phyloP scores from a whole-genome alignment of 768 basidiomycete genomes.

The Gymnopilus junonius region DNA sequence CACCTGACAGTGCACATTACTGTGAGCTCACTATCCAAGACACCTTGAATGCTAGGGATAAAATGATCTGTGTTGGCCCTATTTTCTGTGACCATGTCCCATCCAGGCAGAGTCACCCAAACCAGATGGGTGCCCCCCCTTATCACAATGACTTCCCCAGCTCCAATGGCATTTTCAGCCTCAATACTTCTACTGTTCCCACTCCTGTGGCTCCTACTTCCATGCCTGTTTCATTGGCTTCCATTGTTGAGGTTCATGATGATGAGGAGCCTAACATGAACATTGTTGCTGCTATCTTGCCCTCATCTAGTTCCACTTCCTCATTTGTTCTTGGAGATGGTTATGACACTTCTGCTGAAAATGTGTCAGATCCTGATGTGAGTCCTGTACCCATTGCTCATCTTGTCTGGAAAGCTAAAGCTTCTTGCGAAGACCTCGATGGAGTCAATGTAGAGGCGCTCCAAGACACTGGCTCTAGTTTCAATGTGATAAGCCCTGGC shows the following conservation, averaged over 20 bases:
- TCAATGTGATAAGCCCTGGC: conserved; percentile 10
- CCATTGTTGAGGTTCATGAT: neutral
- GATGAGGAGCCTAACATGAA: too few species aligned
- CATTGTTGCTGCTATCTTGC: neutral
- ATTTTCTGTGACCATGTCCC: neutral
- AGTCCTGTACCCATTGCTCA: neutral
- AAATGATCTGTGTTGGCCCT: too few species aligned
- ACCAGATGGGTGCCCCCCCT: neutral
- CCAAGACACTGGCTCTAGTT: neutral
- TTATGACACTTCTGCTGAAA: neutral
- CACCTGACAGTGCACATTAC: neutral
- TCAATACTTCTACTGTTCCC: neutral
- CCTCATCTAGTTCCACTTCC: neutral
- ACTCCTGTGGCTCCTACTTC: neutral
- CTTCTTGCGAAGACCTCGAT: neutral
- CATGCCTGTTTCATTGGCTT: neutral
- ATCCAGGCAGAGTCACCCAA: neutral
- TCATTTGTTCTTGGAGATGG: conserved; percentile 1
- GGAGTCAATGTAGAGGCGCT: neutral
- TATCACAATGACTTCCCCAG: neutral
- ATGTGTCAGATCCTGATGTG: neutral
- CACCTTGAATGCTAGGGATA: neutral
- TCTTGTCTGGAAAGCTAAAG: conserved; percentile 8
- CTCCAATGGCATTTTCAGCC: neutral
- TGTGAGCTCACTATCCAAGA: neutral